phyloP scores from a whole-genome alignment of 2,329 filamentous ascomycete species.

The Sporothrix luriei region DNA sequence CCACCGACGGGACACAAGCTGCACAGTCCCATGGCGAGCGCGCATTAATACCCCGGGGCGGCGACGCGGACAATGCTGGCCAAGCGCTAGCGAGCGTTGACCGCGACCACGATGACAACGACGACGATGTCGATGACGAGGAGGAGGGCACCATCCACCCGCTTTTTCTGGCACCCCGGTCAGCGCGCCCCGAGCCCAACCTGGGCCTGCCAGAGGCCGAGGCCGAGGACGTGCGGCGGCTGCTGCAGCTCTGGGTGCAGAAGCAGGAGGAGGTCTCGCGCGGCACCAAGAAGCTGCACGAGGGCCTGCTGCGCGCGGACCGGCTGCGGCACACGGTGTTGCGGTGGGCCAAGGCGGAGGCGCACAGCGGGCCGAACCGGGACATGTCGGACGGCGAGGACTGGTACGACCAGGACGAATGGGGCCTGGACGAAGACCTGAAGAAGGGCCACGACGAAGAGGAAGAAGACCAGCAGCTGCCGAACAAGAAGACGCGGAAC shows the following conservation, averaged over 20 bases:
- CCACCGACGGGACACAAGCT: background rate
- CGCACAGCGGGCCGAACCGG: slow-evolving; percentile 64
- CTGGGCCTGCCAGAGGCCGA: slow-evolving; percentile 71
- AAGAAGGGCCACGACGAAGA: slow-evolving; percentile 83
- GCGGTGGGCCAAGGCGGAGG: slow-evolving; percentile 77
- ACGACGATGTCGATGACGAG: slow-evolving; percentile 1
- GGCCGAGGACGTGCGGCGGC: slow-evolving; percentile 74
- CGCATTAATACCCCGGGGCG: slow-evolving; percentile 16
- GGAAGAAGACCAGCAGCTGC: slow-evolving; percentile 68
- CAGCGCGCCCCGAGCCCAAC: slow-evolving; percentile 67
- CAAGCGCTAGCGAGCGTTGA: slow-evolving; percentile 1
- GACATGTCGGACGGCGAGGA: slow-evolving; percentile 89
- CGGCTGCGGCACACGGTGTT: slow-evolving; percentile 70
- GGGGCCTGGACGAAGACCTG: slow-evolving; percentile 71
- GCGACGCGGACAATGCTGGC: background rate
- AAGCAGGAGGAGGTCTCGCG: slow-evolving; percentile 84
- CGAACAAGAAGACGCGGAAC: slow-evolving; percentile 64
- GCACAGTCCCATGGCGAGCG: slow-evolving; percentile 23
- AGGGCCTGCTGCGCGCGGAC: slow-evolving; percentile 72
- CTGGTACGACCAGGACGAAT: slow-evolving; percentile 83
- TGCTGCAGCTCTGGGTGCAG: slow-evolving; percentile 76
- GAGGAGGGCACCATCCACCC: slow-evolving; percentile 68
- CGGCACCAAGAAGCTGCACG: slow-evolving; percentile 66
- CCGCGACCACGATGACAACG: slow-evolving; percentile 4
- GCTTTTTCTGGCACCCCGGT: slow-evolving; percentile 67